Percentiles rank a stretch among this genome's conserved stretches.
Conservation (phyloP, 1,139 yeast species). For the Chernovozyma aurita region DNA sequence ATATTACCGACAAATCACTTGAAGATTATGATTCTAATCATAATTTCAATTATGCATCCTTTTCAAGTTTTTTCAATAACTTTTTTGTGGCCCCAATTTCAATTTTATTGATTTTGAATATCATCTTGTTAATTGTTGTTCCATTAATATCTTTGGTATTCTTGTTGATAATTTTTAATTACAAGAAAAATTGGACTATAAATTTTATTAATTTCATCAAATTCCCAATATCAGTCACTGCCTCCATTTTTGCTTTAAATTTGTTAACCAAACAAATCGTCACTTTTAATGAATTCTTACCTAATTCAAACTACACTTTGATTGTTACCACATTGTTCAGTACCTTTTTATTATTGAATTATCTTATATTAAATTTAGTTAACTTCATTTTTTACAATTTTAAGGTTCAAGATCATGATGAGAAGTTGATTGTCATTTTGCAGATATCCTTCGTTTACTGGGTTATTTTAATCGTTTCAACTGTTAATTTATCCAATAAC, state of each 20-base stretch:
- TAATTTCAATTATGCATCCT: slow-evolving; percentile 38
- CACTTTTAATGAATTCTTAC: slow-evolving; percentile 48
- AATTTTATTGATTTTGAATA: slow-evolving; percentile 41
- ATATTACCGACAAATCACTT: background rate
- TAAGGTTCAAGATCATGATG: slow-evolving; percentile 60
- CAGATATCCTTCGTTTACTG: slow-evolving; percentile 56
- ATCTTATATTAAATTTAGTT: slow-evolving; percentile 46
- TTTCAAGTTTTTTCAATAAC: slow-evolving; percentile 55
- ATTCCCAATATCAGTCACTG: slow-evolving; percentile 50
- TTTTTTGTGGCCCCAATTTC: slow-evolving; percentile 55
- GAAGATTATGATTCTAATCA: slow-evolving; percentile 3
- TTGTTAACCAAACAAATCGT: slow-evolving; percentile 23
- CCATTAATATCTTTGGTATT: slow-evolving; percentile 54
- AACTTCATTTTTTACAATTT: slow-evolving; percentile 38
- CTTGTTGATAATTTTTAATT: slow-evolving; percentile 39
- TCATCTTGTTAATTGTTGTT: slow-evolving; percentile 44
- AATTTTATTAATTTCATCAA: slow-evolving; percentile 39
- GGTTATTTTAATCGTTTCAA: slow-evolving; percentile 43
- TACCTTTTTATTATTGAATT: slow-evolving; percentile 51
- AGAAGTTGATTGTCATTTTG: slow-evolving; percentile 62
- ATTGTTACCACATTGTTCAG: slow-evolving; percentile 39
- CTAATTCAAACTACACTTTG: slow-evolving; percentile 48
- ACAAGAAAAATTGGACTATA: slow-evolving; percentile 48
- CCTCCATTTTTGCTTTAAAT: slow-evolving; percentile 37
- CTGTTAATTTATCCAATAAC: slow-evolving; percentile 44